Evolutionary conservation across 495 filamentous ascomycete species (phyloP).

Genomic region (Penicillium antarcticum): DNA sequence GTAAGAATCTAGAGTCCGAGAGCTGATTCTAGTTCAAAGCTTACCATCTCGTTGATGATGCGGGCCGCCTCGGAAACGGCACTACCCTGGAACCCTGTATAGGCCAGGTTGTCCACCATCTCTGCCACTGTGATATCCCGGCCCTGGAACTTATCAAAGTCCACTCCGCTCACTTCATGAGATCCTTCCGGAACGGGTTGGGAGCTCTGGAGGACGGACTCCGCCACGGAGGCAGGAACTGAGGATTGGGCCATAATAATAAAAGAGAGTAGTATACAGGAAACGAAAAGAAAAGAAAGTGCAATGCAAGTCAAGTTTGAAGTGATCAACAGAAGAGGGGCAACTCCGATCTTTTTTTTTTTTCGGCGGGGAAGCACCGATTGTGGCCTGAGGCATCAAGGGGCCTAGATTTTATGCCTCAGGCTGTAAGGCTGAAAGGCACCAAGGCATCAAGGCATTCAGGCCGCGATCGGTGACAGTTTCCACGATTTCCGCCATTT

Average conservation of each 20-base stretch:
- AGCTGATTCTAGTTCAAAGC: constrained; percentile 6
- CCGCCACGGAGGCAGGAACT: constrained; percentile 64
- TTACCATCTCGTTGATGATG: constrained; percentile 94
- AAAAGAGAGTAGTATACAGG: not conserved
- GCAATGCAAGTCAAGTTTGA: not conserved
- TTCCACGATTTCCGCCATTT: too few relatives aligned
- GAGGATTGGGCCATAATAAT: constrained; percentile 17
- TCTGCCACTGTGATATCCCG: constrained; percentile 79
- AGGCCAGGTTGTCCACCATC: constrained; percentile 73
- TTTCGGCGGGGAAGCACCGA: not conserved
- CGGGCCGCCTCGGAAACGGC: constrained; percentile 77
- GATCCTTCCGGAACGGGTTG: constrained; percentile 72
- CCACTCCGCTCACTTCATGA: constrained; percentile 76
- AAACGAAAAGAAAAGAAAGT: not conserved
- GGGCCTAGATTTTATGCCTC: not conserved
- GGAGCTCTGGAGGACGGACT: constrained; percentile 87
- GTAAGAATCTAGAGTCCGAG: not conserved
- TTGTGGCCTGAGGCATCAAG: not conserved
- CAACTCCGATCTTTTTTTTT: constrained; percentile 3
- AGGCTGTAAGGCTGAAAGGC: not conserved
- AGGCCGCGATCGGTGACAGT: too few relatives aligned
- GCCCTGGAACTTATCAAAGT: constrained; percentile 77
- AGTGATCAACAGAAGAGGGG: not conserved
- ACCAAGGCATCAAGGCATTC: too few relatives aligned
- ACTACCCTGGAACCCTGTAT: constrained; percentile 90